phyloP scores from a whole-genome alignment of 2,329 filamentous ascomycete genomes.

The Magnaporthiopsis incrustans region DNA sequence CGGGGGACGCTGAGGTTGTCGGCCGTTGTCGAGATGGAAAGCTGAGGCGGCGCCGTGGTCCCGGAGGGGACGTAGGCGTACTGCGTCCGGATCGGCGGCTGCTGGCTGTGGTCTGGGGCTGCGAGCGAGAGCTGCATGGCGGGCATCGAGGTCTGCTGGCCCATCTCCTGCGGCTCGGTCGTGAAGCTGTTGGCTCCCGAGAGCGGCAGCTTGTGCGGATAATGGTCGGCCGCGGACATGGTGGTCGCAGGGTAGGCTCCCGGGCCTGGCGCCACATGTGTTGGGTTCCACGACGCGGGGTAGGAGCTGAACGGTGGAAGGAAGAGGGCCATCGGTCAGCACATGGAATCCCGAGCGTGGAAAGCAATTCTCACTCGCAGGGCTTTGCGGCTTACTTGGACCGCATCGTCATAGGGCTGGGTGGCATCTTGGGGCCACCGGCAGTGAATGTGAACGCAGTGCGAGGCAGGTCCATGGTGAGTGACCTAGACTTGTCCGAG shows the following conservation, averaged over 20 bases:
- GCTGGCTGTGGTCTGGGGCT: slow-evolving; percentile 34
- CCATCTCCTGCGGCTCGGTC: slow-evolving; percentile 44
- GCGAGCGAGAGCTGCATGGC: slow-evolving; percentile 44
- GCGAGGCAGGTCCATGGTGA: slow-evolving; percentile 48
- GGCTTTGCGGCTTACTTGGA: slow-evolving; percentile 42
- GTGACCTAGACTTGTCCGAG: slow-evolving; percentile 43
- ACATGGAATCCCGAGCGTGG: neutral
- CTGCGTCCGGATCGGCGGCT: slow-evolving; percentile 40
- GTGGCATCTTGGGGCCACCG: slow-evolving; percentile 39
- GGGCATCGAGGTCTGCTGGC: slow-evolving; percentile 43
- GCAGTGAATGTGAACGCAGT: slow-evolving; percentile 51
- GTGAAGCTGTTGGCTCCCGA: slow-evolving; percentile 39
- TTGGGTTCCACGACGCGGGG: slow-evolving; percentile 44
- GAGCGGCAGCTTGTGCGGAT: slow-evolving; percentile 41
- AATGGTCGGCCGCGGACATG: slow-evolving; percentile 38
- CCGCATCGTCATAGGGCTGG: slow-evolving; percentile 45
- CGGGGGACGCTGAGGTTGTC: slow-evolving; percentile 44
- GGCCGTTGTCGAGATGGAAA: slow-evolving; percentile 34
- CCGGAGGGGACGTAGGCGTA: slow-evolving; percentile 44
- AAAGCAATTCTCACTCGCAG: neutral
- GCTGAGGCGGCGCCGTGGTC: slow-evolving; percentile 40
- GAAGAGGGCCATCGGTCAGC: neutral
- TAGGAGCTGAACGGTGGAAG: slow-evolving; percentile 38
- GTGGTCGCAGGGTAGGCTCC: slow-evolving; percentile 39
- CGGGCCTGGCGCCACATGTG: slow-evolving; percentile 30